Percentiles rank a stretch among this genome's conserved stretches.
Evolutionary conservation across 176 grass and related monocot genomes (phyloP).

Genomic region (Phoenix roebelenii): DNA sequence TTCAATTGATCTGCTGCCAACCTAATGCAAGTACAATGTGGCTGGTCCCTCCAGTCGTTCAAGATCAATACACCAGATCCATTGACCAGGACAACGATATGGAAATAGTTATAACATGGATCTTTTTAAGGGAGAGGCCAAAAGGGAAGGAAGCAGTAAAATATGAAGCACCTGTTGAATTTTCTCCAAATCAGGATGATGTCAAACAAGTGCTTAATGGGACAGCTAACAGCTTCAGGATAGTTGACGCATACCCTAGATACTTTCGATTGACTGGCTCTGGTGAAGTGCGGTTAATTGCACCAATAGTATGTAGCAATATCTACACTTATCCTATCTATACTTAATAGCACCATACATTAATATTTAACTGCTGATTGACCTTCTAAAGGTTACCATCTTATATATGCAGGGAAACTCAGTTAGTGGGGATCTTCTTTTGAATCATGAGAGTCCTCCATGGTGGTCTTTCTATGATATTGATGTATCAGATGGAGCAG

Average conservation of each 20-base stretch:
- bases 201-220: constrained; percentile 74
- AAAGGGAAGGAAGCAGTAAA: constrained; percentile 92
- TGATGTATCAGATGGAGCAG: constrained; percentile 45
- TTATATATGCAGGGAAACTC: constrained; percentile 44
- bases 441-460: constrained; percentile 60
- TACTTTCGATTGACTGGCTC: constrained; percentile 91
- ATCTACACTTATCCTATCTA: not conserved
- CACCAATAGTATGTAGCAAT: constrained; percentile 45
- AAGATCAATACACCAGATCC: constrained; percentile 58
- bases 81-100: constrained; percentile 36
- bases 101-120: constrained; percentile 75
- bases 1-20: constrained; percentile 95
- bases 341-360: too few relatives aligned
- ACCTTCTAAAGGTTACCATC: too few relatives aligned
- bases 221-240: constrained; percentile 48
- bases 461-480: constrained; percentile 89
- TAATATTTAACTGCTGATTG: too few relatives aligned
- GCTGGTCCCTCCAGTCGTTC: constrained; percentile 73
- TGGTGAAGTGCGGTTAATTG: constrained; percentile 82
- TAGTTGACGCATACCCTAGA: constrained; percentile 79
- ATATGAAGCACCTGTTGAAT: constrained; percentile 56
- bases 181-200: constrained; percentile 45
- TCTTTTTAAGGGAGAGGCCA: constrained; percentile 87
- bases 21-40: constrained; percentile 86
- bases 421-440: constrained; percentile 56